Percentiles rank a stretch among this genome's conserved stretches.
These are phyloP conservation scores for Penicillium sclerotigenum DNA, from an alignment of 2,329 filamentous ascomycete genomes.

Conservation along the genomic window DNA sequence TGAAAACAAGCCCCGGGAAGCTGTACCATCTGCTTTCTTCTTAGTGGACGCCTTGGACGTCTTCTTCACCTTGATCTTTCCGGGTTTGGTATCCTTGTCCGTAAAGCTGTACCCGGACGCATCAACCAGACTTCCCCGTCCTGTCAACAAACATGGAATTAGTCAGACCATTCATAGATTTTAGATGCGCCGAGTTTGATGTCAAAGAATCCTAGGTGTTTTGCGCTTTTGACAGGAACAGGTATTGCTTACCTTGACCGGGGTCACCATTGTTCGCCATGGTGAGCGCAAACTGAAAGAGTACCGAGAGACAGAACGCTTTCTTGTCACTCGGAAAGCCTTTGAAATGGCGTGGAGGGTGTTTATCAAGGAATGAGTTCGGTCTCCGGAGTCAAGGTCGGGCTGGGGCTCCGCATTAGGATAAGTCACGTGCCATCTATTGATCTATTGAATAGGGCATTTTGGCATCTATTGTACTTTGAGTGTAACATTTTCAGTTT, in stretches of 20 bases:
- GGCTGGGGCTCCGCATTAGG: conserved; percentile 29
- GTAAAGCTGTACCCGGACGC: conserved; percentile 47
- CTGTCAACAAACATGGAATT: conserved; percentile 6
- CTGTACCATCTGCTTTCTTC: conserved; percentile 37
- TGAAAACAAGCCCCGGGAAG: not conserved
- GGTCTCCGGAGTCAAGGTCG: conserved; percentile 19
- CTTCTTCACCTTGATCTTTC: conserved; percentile 47
- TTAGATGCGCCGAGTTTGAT: not conserved
- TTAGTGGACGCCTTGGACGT: conserved; percentile 32
- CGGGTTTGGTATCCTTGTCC: conserved; percentile 44
- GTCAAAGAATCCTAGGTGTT: conserved; percentile 1
- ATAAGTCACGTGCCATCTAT: conserved; percentile 19
- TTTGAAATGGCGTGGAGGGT: not conserved
- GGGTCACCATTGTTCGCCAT: conserved; percentile 39
- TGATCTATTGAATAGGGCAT: not conserved
- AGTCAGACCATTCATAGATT: not conserved
- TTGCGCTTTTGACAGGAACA: conserved; percentile 6
- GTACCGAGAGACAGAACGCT: conserved; percentile 2
- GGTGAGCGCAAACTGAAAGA: conserved; percentile 14
- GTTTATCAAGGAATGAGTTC: conserved; percentile 7
- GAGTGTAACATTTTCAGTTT: not conserved
- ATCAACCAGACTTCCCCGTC: conserved; percentile 41
- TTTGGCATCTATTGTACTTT: not conserved
- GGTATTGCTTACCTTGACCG: conserved; percentile 32
- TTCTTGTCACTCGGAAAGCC: conserved; percentile 1